Percentiles rank a stretch among this genome's conserved stretches.
Conservation (phyloP, 2,329 filamentous ascomycete genomes). For the Clonostachys byssicola region DNA sequence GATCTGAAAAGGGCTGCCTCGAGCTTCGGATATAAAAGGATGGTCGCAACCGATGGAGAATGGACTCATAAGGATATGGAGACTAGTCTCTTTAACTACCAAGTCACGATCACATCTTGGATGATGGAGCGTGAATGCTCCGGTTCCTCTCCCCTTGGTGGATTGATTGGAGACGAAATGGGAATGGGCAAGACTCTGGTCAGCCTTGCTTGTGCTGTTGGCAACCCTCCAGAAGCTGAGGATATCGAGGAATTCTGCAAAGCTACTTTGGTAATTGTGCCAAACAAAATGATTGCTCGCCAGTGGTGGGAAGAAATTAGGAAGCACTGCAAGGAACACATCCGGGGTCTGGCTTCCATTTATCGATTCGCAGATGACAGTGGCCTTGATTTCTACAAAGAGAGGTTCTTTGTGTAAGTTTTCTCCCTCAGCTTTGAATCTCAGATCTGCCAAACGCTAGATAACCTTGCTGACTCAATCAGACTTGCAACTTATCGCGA, state of each 20-base stretch:
- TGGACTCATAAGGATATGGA: not conserved
- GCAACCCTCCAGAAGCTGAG: conserved; percentile 39
- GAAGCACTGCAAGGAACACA: conserved; percentile 10
- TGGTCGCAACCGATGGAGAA: not conserved
- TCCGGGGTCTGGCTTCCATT: not conserved
- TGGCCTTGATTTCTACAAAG: not conserved
- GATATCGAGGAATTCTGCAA: conserved; percentile 26
- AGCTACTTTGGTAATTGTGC: conserved; percentile 24
- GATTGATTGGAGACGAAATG: conserved; percentile 58
- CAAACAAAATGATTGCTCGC: conserved; percentile 7
- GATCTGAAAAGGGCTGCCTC: not conserved
- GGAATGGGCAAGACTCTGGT: conserved; percentile 69
- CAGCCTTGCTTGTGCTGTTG: conserved; percentile 68
- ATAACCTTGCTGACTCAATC: not conserved
- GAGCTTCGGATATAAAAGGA: conserved; percentile 1
- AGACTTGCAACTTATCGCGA: conserved; percentile 23
- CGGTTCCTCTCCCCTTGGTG: conserved; percentile 43
- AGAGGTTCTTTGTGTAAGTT: conserved; percentile 5
- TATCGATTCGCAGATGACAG: conserved; percentile 4
- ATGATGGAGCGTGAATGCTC: conserved; percentile 48
- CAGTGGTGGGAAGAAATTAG: conserved; percentile 22
- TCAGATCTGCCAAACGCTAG: no score
- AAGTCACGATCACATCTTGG: conserved; percentile 46
- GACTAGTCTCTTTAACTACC: conserved; percentile 26
- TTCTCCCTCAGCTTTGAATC: no score